Evolutionary conservation across 331 rosid genomes (phyloP).

Genomic region (Pyracantha coccinea): DNA sequence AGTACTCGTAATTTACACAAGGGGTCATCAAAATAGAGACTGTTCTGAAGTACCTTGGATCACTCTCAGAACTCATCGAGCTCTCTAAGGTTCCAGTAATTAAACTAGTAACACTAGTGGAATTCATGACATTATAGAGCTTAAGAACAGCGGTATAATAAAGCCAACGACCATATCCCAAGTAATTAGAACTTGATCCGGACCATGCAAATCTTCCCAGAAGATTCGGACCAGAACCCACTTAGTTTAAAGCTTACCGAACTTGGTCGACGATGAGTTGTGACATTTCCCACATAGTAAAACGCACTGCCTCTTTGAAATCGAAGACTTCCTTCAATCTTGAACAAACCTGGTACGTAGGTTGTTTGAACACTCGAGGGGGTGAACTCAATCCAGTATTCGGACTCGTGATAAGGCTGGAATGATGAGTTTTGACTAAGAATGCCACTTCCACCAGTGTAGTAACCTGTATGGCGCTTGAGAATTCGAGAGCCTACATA

Average conservation of each 20-base stretch:
- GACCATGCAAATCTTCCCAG: conserved; percentile 39
- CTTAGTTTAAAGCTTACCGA: conserved; percentile 12
- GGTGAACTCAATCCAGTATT: background rate
- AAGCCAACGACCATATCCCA: background rate
- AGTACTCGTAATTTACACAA: conserved; percentile 23
- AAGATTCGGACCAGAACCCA: conserved; percentile 56
- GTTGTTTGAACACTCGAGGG: conserved; percentile 5
- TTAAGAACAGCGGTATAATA: conserved; percentile 27
- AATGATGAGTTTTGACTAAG: background rate
- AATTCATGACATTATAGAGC: conserved; percentile 31
- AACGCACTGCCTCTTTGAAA: background rate
- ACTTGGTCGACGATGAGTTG: background rate
- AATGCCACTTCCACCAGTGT: background rate
- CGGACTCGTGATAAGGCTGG: background rate
- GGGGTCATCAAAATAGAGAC: conserved; percentile 39
- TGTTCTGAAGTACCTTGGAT: conserved; percentile 22
- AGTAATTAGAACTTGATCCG: background rate
- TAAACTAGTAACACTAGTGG: conserved; percentile 28
- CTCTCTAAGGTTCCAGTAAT: conserved; percentile 52
- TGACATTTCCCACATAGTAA: background rate
- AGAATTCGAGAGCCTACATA: background rate
- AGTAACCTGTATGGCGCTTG: background rate
- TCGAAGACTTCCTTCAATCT: conserved; percentile 15
- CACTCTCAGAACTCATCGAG: conserved; percentile 44
- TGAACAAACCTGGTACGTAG: conserved; percentile 20